phyloP scores from a whole-genome alignment of 192 early-diverging fungal species.

The Podila epicladia region DNA sequence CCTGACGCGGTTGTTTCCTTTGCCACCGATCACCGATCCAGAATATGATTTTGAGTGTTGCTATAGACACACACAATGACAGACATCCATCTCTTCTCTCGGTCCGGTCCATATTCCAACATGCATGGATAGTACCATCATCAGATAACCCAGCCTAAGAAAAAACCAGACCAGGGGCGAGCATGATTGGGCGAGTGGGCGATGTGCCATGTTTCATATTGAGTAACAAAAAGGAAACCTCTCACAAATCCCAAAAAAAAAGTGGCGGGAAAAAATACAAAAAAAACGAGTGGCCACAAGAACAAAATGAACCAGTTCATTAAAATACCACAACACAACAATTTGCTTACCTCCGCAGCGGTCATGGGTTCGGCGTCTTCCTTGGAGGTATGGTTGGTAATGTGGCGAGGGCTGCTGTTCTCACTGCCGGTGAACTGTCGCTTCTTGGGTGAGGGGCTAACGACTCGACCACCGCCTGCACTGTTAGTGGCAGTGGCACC shows the following conservation, averaged over 20 bases:
- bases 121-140: no score
- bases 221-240: not conserved
- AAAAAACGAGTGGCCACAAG: not conserved
- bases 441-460: conserved; percentile 15
- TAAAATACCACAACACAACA: not conserved
- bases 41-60: no score
- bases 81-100: no score
- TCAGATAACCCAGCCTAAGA: no score
- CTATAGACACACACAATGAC: no score
- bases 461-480: not conserved
- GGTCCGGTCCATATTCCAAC: no score
- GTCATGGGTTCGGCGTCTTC: conserved; percentile 11
- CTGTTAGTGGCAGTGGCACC: not conserved
- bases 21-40: not conserved
- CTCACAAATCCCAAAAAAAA: not conserved
- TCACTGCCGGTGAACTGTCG: conserved; percentile 12
- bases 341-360: conserved; percentile 21
- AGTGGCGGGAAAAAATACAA: not conserved
- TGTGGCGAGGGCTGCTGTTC: conserved; percentile 5
- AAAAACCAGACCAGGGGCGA: no score
- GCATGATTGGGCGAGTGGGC: no score
- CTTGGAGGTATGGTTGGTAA: conserved; percentile 4
- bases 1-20: not conserved
- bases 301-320: not conserved
- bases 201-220: no score